Base-by-base conservation (phyloP, 1,139 yeast genomes). In the Candida gigantensis region DNA sequence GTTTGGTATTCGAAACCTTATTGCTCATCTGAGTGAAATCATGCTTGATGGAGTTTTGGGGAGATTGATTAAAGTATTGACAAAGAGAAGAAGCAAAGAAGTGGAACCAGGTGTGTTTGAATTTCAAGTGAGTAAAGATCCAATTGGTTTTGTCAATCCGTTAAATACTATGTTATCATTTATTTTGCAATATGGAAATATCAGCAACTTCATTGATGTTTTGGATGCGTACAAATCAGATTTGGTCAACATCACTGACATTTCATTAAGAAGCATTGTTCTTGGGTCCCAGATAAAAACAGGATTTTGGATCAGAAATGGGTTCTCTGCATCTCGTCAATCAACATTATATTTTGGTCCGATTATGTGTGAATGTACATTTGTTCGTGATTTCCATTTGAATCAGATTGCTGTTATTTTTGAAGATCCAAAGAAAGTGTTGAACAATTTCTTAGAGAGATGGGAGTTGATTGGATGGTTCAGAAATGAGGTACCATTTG, bases 281-380 rank as follows among this genome's bases (percentile, higher is more conserved):
- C 62, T 86, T 14, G 69, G 83, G 6, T 71, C 90, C 0, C 97
- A 92, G 55, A 79, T 89, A 11, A 77, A 79, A 31, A 72, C 78
- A 2, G 95, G 96, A 0, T 77, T 84, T 43, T 92, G 97, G 97
- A 87, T 92, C 3, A 75, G 97, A 55, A 92, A 92, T 55, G 87
- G 87, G n/a, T 50, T 65, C 32, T 62, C 76, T 5, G 74, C 73
- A 2, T 58, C 78, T 3, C 67, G 72, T 32, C 81, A 77, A 47
- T 75, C 72, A 1, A 45, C 63, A 1, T 47, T 64, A 25, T 68
- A 69, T 41, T 50, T 58, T 27, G 68, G 58, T 18, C 47, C 62
- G 20, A 44, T 50, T 45, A 68, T 63, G 62, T 62, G 49, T 51
- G 80, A 58, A 20, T 39, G 51, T 11, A 53, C 70, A 0, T 68